A percentile compares a stretch with the other conserved stretches of the same genome.
Evolutionary conservation across 2,329 filamentous ascomycete genomes (phyloP).

Genomic region (Harringtonia lauricola): DNA sequence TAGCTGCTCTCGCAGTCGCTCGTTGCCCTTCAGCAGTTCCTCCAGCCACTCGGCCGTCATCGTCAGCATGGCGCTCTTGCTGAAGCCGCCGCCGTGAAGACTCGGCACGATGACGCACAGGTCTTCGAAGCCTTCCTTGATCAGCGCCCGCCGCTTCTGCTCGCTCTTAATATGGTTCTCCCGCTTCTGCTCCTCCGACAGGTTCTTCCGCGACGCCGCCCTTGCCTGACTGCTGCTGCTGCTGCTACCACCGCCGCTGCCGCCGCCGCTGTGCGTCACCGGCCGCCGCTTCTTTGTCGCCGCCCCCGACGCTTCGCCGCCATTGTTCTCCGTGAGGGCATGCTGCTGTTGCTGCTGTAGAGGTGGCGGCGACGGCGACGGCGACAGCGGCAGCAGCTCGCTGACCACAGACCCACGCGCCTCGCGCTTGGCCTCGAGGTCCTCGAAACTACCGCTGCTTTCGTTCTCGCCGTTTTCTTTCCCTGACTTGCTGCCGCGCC

Average conservation of each 20-base stretch:
- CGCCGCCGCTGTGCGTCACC: not conserved
- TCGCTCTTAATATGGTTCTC: slow-evolving; percentile 82
- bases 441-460: too few relatives aligned
- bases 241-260: too few relatives aligned
- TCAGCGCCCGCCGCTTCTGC: slow-evolving; percentile 73
- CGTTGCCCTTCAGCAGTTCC: slow-evolving; percentile 58
- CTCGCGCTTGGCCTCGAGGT: too few relatives aligned
- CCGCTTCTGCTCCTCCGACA: slow-evolving; percentile 70
- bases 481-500: not conserved
- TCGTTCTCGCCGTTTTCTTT: too few relatives aligned
- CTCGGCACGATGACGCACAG: slow-evolving; percentile 67
- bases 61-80: slow-evolving; percentile 69
- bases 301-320: too few relatives aligned
- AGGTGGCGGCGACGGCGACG: too few relatives aligned
- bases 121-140: slow-evolving; percentile 74
- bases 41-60: slow-evolving; percentile 74
- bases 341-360: too few relatives aligned
- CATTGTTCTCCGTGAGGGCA: too few relatives aligned
- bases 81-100: slow-evolving; percentile 62
- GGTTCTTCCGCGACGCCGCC: slow-evolving; percentile 58
- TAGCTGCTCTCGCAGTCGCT: slow-evolving; percentile 42
- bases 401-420: too few relatives aligned
- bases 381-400: too few relatives aligned
- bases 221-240: too few relatives aligned
- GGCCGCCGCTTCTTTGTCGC: too few relatives aligned